These are phyloP conservation scores for Rhizophora apiculata DNA, from an alignment of 345 rosid genomes.

Conservation along the genomic window DNA sequence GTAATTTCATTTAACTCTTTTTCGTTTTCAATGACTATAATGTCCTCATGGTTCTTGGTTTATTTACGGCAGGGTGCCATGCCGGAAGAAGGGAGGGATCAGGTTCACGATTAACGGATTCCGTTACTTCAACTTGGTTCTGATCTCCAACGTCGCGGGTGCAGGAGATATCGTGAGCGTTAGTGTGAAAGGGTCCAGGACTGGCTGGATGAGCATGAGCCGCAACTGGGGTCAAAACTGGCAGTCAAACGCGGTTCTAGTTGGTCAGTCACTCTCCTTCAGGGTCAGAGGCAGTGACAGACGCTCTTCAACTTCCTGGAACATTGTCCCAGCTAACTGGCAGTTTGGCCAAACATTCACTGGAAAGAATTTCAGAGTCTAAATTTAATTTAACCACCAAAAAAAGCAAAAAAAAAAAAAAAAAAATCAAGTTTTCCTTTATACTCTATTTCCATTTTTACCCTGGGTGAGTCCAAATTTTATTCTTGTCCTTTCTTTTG, in stretches of 20 bases:
- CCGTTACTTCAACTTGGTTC: conserved; percentile 48
- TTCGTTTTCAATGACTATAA: background rate
- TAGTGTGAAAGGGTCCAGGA: conserved; percentile 38
- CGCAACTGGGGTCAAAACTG: conserved; percentile 52
- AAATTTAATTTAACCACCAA: background rate
- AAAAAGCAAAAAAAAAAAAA: background rate
- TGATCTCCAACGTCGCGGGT: conserved; percentile 3
- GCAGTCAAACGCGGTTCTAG: conserved; percentile 23
- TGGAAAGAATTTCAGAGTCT: conserved; percentile 61
- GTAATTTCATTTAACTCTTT: background rate
- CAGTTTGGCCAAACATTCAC: conserved; percentile 64
- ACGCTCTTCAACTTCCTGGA: conserved; percentile 60
- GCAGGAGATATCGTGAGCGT: background rate
- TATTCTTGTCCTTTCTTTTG: background rate
- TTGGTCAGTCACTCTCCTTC: conserved; percentile 58
- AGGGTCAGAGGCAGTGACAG: conserved; percentile 59
- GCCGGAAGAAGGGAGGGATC: conserved; percentile 49
- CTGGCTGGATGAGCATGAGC: conserved; percentile 47
- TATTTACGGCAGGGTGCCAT: conserved; percentile 36
- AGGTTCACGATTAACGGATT: conserved; percentile 54
- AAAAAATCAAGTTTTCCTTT: conserved; percentile 10
- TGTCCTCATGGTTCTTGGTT: conserved; percentile 31
- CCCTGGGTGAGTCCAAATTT: too few relatives aligned
- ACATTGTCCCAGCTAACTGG: conserved; percentile 54
- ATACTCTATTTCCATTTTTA: conserved; percentile 13